Conservation (phyloP, 495 filamentous ascomycete species). For the Friedmanniomyces endolithicus region DNA sequence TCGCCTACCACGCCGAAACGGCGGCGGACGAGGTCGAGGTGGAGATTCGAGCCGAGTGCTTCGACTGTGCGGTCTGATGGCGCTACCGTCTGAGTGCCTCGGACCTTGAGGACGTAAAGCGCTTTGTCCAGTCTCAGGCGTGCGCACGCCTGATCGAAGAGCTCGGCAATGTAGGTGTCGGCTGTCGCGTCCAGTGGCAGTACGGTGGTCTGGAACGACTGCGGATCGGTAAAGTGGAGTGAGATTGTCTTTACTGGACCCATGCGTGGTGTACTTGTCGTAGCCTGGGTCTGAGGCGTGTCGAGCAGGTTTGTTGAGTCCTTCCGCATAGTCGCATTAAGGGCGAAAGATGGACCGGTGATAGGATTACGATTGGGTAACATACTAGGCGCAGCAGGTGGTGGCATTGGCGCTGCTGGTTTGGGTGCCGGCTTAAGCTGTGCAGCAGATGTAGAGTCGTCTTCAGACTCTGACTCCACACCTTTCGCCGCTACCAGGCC, state of each 20-base stretch:
- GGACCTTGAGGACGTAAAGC: constrained; percentile 77
- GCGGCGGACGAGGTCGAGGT: constrained; percentile 78
- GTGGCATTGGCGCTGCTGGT: constrained; percentile 19
- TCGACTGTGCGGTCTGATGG: constrained; percentile 79
- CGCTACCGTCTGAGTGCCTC: constrained; percentile 70
- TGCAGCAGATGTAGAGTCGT: constrained; percentile 33
- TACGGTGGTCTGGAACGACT: constrained; percentile 46
- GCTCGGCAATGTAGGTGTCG: constrained; percentile 88
- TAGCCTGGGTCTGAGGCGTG: constrained; percentile 26
- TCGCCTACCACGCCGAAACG: constrained; percentile 71
- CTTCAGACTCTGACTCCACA: constrained; percentile 63
- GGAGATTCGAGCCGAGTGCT: constrained; percentile 67
- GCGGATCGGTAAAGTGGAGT: constrained; percentile 63
- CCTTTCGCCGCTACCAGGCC: constrained; percentile 67
- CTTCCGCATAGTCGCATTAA: constrained; percentile 24
- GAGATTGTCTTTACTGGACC: constrained; percentile 78
- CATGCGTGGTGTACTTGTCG: constrained; percentile 51
- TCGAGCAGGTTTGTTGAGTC: constrained; percentile 35
- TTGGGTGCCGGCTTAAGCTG: constrained; percentile 20
- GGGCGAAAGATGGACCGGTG: constrained; percentile 29
- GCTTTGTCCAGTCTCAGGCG: constrained; percentile 82
- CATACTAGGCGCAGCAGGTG: constrained; percentile 28
- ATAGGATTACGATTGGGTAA: constrained; percentile 32
- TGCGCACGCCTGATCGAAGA: constrained; percentile 80
- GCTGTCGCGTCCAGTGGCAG: constrained; percentile 75